Evolutionary conservation across 2,329 filamentous ascomycete genomes (phyloP), one percentile per base, ranked within the genome.

Genomic region (Talaromyces sp.): DNA sequence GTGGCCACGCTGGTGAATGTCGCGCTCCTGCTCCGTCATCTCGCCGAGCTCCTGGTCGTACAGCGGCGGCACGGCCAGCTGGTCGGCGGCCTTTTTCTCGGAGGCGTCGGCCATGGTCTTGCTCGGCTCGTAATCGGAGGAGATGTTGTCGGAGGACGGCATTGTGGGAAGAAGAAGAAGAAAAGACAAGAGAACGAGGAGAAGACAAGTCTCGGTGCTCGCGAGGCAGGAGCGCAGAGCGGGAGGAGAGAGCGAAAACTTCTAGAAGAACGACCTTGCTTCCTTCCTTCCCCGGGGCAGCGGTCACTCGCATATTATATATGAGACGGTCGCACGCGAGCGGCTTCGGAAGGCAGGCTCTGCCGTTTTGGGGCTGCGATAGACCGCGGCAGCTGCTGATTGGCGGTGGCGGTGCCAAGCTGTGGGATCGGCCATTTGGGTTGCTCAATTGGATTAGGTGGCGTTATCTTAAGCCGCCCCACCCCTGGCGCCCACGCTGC

Each of bases 31-130:
- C 61, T 61, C 61, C 0, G 61, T 57, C 55, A 63, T 61, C 58
- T 63, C 59, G 4, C 61, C 61, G 5, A 61, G 19, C 56, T 63
- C 61, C 7, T 58, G 59, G 26, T 63, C 61, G 56, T 58, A 63
- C 31, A 56, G 32, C 17, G 59, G n/a, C 9, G 56, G 55, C 4
- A 54, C 31, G 1, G 50, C 55, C 55, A 46, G 10, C 38, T 31
- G 17, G 21, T 61, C 31, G 41, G 31, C 31, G 41, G 31, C 59
- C 31, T 58, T 58, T 13, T 58, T 52, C 26, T 52, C 49, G 13
- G 49, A 52, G 13, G 31, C 19, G 29, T 27, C 29, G 32, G n/a
- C 49, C 49, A 56, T 32, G 55, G 59, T 17, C 35, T 61, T 61
- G 56, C 9, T 26, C 35, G 9, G 26, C 49, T 61, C 59, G 31